Evolutionary conservation across 1,139 yeast genomes (phyloP).

Genomic region (Pichia sp.): DNA sequence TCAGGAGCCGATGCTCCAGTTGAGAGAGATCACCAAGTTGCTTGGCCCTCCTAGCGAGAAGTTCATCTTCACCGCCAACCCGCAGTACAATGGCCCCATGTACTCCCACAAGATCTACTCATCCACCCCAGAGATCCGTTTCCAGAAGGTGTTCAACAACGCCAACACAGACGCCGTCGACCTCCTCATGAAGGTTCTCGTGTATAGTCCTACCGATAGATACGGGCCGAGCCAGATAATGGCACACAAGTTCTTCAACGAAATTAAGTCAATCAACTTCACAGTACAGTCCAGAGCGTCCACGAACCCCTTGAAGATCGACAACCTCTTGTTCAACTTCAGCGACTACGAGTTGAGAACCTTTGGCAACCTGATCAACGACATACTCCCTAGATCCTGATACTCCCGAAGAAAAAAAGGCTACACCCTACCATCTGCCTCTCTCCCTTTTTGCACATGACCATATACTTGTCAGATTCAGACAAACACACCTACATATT

Average conservation of each 20-base stretch:
- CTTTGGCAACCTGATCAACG: slow-evolving; percentile 37
- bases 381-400: slow-evolving; percentile 24
- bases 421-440: too few relatives aligned
- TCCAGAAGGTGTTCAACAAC: slow-evolving; percentile 63
- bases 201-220: slow-evolving; percentile 68
- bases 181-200: slow-evolving; percentile 62
- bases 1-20: slow-evolving; percentile 66
- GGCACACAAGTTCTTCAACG: slow-evolving; percentile 70
- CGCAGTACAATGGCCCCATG: slow-evolving; percentile 70
- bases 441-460: not conserved
- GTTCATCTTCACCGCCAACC: slow-evolving; percentile 69
- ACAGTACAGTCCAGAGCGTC: slow-evolving; percentile 38
- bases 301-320: slow-evolving; percentile 29
- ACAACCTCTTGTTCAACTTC: slow-evolving; percentile 45
- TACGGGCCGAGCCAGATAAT: slow-evolving; percentile 63
- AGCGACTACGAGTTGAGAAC: slow-evolving; percentile 51
- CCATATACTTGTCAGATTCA: not conserved
- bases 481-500: not conserved
- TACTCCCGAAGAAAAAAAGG: not conserved
- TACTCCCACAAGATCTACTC: slow-evolving; percentile 64
- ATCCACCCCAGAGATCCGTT: slow-evolving; percentile 56
- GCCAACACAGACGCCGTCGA: slow-evolving; percentile 71
- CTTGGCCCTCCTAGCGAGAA: slow-evolving; percentile 71
- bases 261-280: slow-evolving; percentile 56
- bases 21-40: slow-evolving; percentile 71